These are phyloP conservation scores for Quercus variabilis DNA, from an alignment of 306 rosid genomes.

Conservation along the genomic window DNA sequence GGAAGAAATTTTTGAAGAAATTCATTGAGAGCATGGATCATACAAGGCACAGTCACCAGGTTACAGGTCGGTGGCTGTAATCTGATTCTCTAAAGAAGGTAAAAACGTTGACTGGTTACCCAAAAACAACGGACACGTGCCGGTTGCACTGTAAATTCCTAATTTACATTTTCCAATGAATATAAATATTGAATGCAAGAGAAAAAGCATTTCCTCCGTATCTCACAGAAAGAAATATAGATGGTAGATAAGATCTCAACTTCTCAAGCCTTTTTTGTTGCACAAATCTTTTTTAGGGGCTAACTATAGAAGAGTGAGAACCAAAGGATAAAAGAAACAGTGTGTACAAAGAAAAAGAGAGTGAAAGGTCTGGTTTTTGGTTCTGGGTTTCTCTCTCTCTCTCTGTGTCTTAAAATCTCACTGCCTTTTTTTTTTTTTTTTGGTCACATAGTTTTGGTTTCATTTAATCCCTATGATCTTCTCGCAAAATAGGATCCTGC, in stretches of 20 bases:
- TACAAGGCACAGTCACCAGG: slow-evolving; percentile 9
- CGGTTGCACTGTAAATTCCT: slow-evolving; percentile 20
- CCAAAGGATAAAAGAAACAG: neutral
- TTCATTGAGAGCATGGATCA: neutral
- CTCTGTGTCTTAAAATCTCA: slow-evolving; percentile 8
- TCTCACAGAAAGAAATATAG: slow-evolving; percentile 22
- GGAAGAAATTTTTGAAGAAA: no score
- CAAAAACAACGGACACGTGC: slow-evolving; percentile 31
- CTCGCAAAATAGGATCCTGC: slow-evolving; percentile 25
- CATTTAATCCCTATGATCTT: slow-evolving; percentile 46
- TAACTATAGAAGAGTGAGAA: slow-evolving; percentile 12
- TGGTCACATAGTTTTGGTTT: slow-evolving; percentile 25
- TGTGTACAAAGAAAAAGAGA: neutral
- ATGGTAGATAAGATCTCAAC: slow-evolving; percentile 16
- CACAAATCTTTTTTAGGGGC: slow-evolving; percentile 32
- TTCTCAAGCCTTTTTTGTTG: slow-evolving; percentile 34
- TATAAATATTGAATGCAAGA: slow-evolving; percentile 33
- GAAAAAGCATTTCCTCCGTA: slow-evolving; percentile 15
- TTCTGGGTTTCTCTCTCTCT: neutral
- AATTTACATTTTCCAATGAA: slow-evolving; percentile 18
- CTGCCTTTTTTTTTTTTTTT: neutral
- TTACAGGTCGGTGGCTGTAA: slow-evolving; percentile 27
- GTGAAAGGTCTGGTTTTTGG: neutral
- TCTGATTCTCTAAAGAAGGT: neutral
- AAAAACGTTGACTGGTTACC: slow-evolving; percentile 31